Conservation (phyloP, 2,329 filamentous ascomycete genomes). For the Arthrobotrys entomopaga region DNA sequence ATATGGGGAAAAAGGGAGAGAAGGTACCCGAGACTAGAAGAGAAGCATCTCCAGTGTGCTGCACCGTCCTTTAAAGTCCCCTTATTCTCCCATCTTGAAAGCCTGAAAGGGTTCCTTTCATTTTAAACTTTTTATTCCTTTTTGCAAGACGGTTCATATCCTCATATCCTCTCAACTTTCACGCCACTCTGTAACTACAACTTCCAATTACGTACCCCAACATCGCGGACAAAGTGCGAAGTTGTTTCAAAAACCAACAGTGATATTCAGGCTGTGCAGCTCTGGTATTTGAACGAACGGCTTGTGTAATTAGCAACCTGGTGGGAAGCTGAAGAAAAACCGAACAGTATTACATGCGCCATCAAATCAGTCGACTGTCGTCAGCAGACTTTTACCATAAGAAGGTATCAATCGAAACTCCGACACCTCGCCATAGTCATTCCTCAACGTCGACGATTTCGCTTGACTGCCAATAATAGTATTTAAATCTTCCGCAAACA, state of each 20-base stretch:
- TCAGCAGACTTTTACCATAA: conserved; percentile 29
- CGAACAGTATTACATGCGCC: conserved; percentile 28
- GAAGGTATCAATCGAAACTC: conserved; percentile 36
- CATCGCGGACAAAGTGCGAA: conserved; percentile 49
- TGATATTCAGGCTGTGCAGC: conserved; percentile 30
- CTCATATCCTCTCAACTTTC: conserved; percentile 29
- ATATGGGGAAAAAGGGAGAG: not conserved
- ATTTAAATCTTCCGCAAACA: conserved; percentile 32
- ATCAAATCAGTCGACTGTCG: conserved; percentile 42
- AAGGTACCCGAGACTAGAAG: too few relatives aligned
- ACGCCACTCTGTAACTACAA: not conserved
- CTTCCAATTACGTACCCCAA: conserved; percentile 16
- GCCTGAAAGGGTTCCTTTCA: conserved; percentile 48
- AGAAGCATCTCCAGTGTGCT: conserved; percentile 11
- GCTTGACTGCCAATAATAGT: conserved; percentile 12
- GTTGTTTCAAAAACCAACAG: conserved; percentile 3
- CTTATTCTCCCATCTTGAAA: conserved; percentile 41
- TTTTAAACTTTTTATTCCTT: conserved; percentile 41
- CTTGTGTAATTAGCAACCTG: conserved; percentile 19
- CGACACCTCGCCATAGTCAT: conserved; percentile 4
- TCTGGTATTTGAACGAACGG: conserved; percentile 15
- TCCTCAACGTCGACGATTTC: conserved; percentile 11
- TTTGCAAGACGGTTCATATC: conserved; percentile 24
- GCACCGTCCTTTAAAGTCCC: conserved; percentile 42
- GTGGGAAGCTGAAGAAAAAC: conserved; percentile 14